Percentiles rank a stretch among this genome's conserved stretches.
phyloP scores from a whole-genome alignment of 805 yeast species.

The Myxozyma neotropica region DNA sequence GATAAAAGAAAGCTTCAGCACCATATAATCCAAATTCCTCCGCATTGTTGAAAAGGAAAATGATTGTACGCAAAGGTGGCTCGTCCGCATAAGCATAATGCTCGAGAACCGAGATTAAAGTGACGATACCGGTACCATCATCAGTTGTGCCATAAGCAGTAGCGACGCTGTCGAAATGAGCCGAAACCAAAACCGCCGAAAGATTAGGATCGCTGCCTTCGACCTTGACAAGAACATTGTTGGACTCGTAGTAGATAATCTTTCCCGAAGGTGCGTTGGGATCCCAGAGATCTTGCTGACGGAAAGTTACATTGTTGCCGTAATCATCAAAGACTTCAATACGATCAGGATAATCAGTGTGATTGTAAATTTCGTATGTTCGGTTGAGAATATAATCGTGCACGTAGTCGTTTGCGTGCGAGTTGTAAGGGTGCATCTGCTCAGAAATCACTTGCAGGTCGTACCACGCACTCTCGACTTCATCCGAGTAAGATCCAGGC shows the following conservation, averaged over 20 bases:
- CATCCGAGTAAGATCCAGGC: conserved; percentile 24
- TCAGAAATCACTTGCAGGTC: conserved; percentile 70
- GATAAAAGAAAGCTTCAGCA: conserved; percentile 71
- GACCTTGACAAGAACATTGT: conserved; percentile 75
- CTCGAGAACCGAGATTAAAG: conserved; percentile 70
- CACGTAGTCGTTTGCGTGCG: conserved; percentile 73
- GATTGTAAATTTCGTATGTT: conserved; percentile 45
- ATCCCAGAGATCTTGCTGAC: conserved; percentile 49
- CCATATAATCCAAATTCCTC: conserved; percentile 91
- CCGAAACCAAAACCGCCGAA: conserved; percentile 73
- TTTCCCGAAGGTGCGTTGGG: conserved; percentile 47
- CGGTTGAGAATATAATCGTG: conserved; percentile 63
- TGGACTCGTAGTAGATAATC: conserved; percentile 76
- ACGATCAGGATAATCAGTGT: conserved; percentile 37
- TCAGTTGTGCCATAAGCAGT: conserved; percentile 85
- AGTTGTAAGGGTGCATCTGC: conserved; percentile 75
- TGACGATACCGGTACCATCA: conserved; percentile 86
- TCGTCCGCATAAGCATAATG: conserved; percentile 44
- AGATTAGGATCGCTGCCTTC: conserved; percentile 61
- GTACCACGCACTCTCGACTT: conserved; percentile 55
- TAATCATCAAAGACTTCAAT: conserved; percentile 48
- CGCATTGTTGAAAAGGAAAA: conserved; percentile 84
- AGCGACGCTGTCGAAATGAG: conserved; percentile 81
- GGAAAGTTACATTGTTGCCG: conserved; percentile 50
- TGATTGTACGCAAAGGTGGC: conserved; percentile 66